phyloP scores from a whole-genome alignment of 2,329 filamentous ascomycete genomes.

The Fusarium sp. region DNA sequence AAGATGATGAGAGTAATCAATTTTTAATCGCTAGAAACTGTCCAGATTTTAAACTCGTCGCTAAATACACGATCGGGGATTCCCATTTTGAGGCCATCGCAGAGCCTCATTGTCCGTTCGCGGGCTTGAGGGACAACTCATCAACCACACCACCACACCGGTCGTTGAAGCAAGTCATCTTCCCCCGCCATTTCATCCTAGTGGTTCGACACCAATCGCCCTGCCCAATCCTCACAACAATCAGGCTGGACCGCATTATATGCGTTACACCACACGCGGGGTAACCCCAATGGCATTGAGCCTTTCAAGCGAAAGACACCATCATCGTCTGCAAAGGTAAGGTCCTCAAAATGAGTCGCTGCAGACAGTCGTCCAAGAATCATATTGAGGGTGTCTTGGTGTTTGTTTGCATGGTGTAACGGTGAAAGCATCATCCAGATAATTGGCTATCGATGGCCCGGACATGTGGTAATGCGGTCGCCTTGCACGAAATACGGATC shows the following conservation, averaged over 20 bases:
- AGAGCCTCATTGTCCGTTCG: conserved; percentile 47
- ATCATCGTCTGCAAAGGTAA: conserved; percentile 34
- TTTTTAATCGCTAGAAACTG: conserved; percentile 34
- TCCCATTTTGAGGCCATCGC: conserved; percentile 37
- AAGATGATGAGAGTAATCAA: conserved; percentile 28
- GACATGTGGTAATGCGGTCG: conserved; percentile 21
- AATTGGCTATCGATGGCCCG: conserved; percentile 37
- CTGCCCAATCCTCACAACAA: conserved; percentile 39
- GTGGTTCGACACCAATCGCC: conserved; percentile 22
- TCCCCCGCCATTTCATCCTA: conserved; percentile 32
- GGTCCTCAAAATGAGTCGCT: conserved; percentile 1
- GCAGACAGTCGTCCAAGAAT: background rate
- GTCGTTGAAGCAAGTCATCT: conserved; percentile 40
- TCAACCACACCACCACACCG: conserved; percentile 44
- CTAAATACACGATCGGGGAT: conserved; percentile 22
- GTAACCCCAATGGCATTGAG: conserved; percentile 46
- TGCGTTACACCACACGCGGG: conserved; percentile 48
- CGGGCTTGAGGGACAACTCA: conserved; percentile 47
- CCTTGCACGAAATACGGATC: conserved; percentile 26
- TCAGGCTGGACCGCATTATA: conserved; percentile 45
- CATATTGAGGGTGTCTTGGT: conserved; percentile 7
- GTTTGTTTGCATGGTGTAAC: conserved; percentile 16
- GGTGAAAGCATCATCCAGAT: conserved; percentile 28
- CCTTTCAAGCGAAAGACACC: conserved; percentile 12
- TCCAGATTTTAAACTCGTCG: conserved; percentile 41